These are phyloP conservation scores for Letharia columbiana DNA, from an alignment of 495 filamentous ascomycete genomes.

Conservation along the genomic window DNA sequence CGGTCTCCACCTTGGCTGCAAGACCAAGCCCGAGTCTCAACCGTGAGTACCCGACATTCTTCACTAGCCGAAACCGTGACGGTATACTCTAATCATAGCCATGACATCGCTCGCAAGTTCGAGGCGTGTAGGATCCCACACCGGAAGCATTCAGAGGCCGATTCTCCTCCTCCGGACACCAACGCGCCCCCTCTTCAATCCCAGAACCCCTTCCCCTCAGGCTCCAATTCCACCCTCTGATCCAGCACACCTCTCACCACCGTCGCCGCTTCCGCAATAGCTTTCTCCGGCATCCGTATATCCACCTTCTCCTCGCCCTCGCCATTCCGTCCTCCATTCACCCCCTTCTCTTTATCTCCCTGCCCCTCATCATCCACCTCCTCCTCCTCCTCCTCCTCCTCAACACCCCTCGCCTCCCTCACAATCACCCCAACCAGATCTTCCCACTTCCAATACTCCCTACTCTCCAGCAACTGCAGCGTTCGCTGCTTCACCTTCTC, in stretches of 20 bases:
- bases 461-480: constrained; percentile 1
- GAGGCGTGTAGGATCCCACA: not conserved
- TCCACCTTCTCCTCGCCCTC: not conserved
- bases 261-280: constrained; percentile 9
- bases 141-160: not conserved
- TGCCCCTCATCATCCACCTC: not conserved
- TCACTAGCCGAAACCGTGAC: not conserved
- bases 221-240: constrained; percentile 10
- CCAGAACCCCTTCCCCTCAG: constrained; percentile 11
- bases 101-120: not conserved
- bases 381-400: not conserved
- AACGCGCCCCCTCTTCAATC: not conserved
- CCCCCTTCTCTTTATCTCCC: not conserved
- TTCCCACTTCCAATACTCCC: not conserved
- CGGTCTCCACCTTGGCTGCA: not conserved
- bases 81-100: not conserved
- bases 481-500: not conserved
- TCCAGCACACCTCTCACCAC: constrained; percentile 15
- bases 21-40: not conserved
- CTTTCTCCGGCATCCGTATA: constrained; percentile 15
- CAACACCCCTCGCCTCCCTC: constrained; percentile 7
- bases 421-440: constrained; percentile 6
- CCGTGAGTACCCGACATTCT: not conserved
- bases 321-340: not conserved
- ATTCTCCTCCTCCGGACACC: not conserved